Conservation (phyloP, 176 grass and related monocot genomes). For the Lolium rigidum region DNA sequence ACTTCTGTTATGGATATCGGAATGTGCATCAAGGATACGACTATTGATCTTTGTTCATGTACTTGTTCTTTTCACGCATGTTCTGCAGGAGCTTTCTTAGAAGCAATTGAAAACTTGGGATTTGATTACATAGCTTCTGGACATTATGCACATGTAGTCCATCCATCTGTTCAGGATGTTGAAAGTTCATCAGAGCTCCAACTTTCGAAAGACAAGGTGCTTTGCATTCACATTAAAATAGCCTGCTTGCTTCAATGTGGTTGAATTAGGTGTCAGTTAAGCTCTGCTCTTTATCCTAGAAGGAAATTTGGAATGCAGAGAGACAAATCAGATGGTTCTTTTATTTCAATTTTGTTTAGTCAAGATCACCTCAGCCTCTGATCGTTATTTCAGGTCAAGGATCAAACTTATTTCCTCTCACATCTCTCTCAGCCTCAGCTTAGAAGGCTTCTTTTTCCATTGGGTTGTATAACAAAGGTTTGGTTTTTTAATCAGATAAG, state of each 20-base stretch:
- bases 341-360: slow-evolving; percentile 13
- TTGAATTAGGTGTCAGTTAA: neutral
- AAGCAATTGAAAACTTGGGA: slow-evolving; percentile 74
- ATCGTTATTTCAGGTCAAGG: slow-evolving; percentile 75
- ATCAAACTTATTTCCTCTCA: slow-evolving; percentile 98
- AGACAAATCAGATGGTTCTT: slow-evolving; percentile 3
- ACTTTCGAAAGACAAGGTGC: slow-evolving; percentile 83
- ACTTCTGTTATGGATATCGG: neutral
- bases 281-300: neutral
- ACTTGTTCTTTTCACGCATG: neutral
- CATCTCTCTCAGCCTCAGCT: slow-evolving; percentile 88
- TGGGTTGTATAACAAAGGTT: slow-evolving; percentile 88
- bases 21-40: neutral
- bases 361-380: slow-evolving; percentile 19
- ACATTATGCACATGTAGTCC: slow-evolving; percentile 89
- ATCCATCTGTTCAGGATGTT: slow-evolving; percentile 49
- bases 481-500: slow-evolving; percentile 8
- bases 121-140: slow-evolving; percentile 98
- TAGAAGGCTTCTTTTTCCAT: slow-evolving; percentile 91
- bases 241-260: neutral
- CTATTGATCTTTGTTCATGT: neutral
- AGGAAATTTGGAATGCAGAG: neutral
- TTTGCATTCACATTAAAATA: slow-evolving; percentile 8
- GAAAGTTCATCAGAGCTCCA: slow-evolving; percentile 61
- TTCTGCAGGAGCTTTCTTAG: slow-evolving; percentile 78